A percentile compares a stretch with the other conserved stretches of the same genome.
These are phyloP conservation scores for Luvunga scandens DNA, from an alignment of 345 rosid species.

Conservation along the genomic window DNA sequence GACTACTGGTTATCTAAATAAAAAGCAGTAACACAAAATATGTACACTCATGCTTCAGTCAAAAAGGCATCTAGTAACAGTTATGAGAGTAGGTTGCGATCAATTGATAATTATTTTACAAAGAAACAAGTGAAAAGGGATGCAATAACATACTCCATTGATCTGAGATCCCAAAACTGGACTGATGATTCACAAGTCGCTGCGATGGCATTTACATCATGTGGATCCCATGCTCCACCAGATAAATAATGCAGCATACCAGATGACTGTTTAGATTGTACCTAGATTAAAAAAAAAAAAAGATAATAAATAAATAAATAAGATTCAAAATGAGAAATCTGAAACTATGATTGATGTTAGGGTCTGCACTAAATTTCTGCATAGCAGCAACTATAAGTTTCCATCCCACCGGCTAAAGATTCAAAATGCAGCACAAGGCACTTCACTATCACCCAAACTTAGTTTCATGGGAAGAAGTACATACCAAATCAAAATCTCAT, in stretches of 20 bases:
- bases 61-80: neutral
- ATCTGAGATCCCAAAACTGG: conserved; percentile 85
- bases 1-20: neutral
- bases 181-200: conserved; percentile 84
- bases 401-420: neutral
- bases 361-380: neutral
- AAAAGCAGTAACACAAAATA: neutral
- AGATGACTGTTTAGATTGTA: conserved; percentile 73
- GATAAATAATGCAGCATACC: conserved; percentile 79
- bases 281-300: conserved; percentile 36
- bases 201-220: conserved; percentile 71
- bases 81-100: neutral
- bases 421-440: neutral
- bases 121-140: neutral
- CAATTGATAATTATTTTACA: neutral
- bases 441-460: neutral
- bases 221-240: conserved; percentile 97
- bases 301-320: conserved; percentile 28
- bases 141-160: conserved; percentile 61
- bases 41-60: neutral
- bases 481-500: neutral
- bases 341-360: neutral
- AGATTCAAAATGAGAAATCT: conserved; percentile 21
- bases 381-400: neutral
- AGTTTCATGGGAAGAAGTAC: neutral